A percentile compares a stretch with the other conserved stretches of the same genome.
phyloP scores from a whole-genome alignment of 2,329 filamentous ascomycete genomes.

The Aspergillus hortae region DNA sequence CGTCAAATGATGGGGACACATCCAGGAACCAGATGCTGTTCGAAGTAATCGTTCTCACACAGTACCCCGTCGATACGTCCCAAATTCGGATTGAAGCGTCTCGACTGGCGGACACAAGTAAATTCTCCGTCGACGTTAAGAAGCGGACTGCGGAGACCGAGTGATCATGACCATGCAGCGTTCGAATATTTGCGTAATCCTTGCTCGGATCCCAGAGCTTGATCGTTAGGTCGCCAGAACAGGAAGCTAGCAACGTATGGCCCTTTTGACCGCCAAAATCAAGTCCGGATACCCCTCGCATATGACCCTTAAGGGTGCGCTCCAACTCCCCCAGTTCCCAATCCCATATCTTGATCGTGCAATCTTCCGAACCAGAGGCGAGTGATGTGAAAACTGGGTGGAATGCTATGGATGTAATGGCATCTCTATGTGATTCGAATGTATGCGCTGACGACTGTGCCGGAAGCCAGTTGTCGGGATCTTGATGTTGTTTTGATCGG shows the following conservation, averaged over 20 bases:
- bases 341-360: conserved; percentile 94
- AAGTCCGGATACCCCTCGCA: conserved; percentile 77
- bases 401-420: conserved; percentile 87
- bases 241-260: conserved; percentile 73
- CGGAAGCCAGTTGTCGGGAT: conserved; percentile 22
- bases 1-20: conserved; percentile 76
- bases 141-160: conserved; percentile 85
- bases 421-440: conserved; percentile 74
- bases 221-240: conserved; percentile 83
- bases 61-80: conserved; percentile 89
- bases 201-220: conserved; percentile 91
- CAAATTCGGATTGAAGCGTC: conserved; percentile 83
- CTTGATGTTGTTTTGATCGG: conserved; percentile 9
- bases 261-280: conserved; percentile 84
- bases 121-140: conserved; percentile 70
- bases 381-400: conserved; percentile 86
- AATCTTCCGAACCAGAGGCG: conserved; percentile 89
- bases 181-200: conserved; percentile 91
- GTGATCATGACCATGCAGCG: conserved; percentile 85
- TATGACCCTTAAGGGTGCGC: conserved; percentile 84
- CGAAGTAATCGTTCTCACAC: conserved; percentile 76
- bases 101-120: conserved; percentile 79
- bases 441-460: conserved; percentile 62
- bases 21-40: conserved; percentile 86
- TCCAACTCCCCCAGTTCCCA: conserved; percentile 91